Base-by-base conservation (phyloP, 352 stramenopile genomes). In the Globisporangium viniferum region DNA sequence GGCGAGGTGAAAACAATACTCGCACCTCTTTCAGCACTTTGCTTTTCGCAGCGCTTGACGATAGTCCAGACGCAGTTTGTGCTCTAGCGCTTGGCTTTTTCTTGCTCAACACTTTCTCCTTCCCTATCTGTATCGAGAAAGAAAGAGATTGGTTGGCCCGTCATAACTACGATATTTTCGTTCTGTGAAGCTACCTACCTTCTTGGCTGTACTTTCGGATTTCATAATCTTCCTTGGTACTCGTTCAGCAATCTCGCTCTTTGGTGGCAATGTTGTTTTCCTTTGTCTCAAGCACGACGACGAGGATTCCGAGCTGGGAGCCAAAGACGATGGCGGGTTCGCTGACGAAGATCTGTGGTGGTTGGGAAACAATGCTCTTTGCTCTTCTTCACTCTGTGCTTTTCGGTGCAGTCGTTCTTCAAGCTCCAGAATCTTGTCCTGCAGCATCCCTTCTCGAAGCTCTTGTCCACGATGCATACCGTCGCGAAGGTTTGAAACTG, bases 311-410 rank as follows among this genome's bases (percentile, higher is more conserved):
- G 59, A 71, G n/a, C 60, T 61, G 8, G 33, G 39, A 22, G 51
- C 39, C 8, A 58, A 46, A 18, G 64, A 59, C 15, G 55, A 44
- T n/a, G 48, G 36, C 33, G 48, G 29, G 5, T 59, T 44, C 14
- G 22, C 14, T 41, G 27, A 27, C 33, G 22, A 24, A 9, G 18
- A n/a, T 27, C n/a, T 31, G 0, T 39, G 36, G 4, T 59, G 65
- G n/a, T 36, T 66, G 3, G 67, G 31, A 44, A 73, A 65, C 46
- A 69, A 41, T 2, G 44, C 46, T 9, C 46, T 39, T 10, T 53
- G 55, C 33, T 73, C 62, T 6, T 73, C 67, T 61, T 73, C 61
- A 22, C 67, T 64, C 22, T 73, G 61, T 6, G 35, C n/a, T 36
- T 66, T 59, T 14, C 55, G 67, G 24, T 51, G 31, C 29, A 73